Evolutionary conservation across 108 stramenopile genomes (phyloP), one percentile per base, ranked within the genome.

Genomic region (Cyclotella atomus): DNA sequence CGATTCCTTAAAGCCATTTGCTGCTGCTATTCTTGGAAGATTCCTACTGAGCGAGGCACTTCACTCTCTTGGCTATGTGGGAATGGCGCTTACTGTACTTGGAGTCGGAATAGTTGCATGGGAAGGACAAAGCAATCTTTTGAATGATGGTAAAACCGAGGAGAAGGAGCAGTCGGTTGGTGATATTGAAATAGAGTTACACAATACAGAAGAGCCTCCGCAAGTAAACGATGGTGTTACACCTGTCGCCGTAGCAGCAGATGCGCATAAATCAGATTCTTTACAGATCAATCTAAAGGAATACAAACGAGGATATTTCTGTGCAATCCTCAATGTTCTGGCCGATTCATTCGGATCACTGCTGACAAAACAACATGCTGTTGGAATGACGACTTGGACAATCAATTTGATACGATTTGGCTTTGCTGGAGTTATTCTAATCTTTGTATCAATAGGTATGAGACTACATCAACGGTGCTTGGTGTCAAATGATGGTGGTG

Each of bases 381-480:
- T 57, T 1, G 76, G 66, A 0, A 83, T 94, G 81, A 88, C 91
- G 19, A 89, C 92, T 16, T 94, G 87, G 88, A 80, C 89, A 56
- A 94, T 97, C 45, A 91, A 88, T 32, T 56, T 95, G 34, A 79
- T 97, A 45, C 90, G 96, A 28, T 97, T 97, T 82, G 96, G 96
- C 2, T 92, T 87, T 76, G 88, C 96, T 6, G 90, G 89, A 10
- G 52, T 87, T 1, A 46, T 84, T 50, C 91, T 92, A 77, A 19
- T 77, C 14, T 23, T 72, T 12, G 34, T 91, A 29, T 90, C 88
- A 28, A 3, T 66, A 0, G 50, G 35, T 15, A 82, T 88, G 79
- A 54, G 71, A 28, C 4, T 85, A 14, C 35, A 57, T 28, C 32
- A 49, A 30, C 27, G 33, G 15, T 43, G n/a, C 52, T 64, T 41